These are phyloP conservation scores for Cyathus striatus DNA, from an alignment of 768 basidiomycete genomes.

Conservation along the genomic window DNA sequence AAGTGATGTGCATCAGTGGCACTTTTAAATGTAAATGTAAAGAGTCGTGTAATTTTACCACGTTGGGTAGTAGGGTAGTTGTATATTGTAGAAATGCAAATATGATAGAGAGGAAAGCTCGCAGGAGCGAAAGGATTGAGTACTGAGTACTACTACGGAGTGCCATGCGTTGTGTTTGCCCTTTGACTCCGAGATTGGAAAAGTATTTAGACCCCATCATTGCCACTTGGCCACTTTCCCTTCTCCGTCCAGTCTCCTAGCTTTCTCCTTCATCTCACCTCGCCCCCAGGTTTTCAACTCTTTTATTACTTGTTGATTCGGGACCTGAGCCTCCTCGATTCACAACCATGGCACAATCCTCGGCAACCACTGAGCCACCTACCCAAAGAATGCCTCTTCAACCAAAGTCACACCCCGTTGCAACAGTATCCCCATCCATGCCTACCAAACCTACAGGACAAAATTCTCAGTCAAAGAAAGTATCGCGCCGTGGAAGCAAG, in stretches of 20 bases:
- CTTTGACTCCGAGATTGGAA: too few species aligned
- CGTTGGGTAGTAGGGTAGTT: neutral
- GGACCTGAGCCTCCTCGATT: too few species aligned
- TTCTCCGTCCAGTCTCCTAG: too few species aligned
- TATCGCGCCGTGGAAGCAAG: slow-evolving; percentile 67
- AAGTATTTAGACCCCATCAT: too few species aligned
- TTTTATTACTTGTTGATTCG: too few species aligned
- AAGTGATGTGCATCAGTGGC: neutral
- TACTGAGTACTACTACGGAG: too few species aligned
- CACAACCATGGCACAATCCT: neutral
- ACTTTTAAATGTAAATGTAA: slow-evolving; percentile 3
- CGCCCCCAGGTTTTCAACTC: too few species aligned
- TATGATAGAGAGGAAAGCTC: too few species aligned
- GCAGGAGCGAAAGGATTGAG: too few species aligned
- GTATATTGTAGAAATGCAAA: slow-evolving; percentile 1
- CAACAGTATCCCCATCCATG: slow-evolving; percentile 5
- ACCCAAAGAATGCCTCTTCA: neutral
- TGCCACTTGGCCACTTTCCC: too few species aligned
- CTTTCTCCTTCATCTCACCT: too few species aligned
- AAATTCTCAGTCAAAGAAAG: slow-evolving; percentile 50
- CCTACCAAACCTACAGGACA: slow-evolving; percentile 20
- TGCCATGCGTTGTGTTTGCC: too few species aligned
- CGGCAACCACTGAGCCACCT: neutral
- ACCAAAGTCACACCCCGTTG: neutral
- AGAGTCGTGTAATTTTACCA: neutral